A percentile compares a stretch with the other conserved stretches of the same genome.
phyloP scores from a whole-genome alignment of 495 filamentous ascomycete genomes.

The Tuber melanosporum region DNA sequence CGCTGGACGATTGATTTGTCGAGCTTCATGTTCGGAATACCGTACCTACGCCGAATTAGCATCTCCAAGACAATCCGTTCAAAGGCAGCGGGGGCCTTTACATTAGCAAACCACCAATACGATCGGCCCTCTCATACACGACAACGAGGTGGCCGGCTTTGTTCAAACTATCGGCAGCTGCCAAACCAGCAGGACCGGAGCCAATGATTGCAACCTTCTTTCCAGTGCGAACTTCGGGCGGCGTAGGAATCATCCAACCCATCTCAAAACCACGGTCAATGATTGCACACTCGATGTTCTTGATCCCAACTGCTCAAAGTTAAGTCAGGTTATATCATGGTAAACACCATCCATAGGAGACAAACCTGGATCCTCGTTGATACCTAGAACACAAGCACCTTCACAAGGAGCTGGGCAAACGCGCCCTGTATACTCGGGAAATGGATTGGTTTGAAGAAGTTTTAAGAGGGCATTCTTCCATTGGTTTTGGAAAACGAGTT shows the following conservation, averaged over 20 bases:
- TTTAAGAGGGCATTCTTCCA: slow-evolving; percentile 95
- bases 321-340: slow-evolving; percentile 25
- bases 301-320: slow-evolving; percentile 64
- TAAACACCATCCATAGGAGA: not conserved
- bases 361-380: slow-evolving; percentile 80
- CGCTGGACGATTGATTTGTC: slow-evolving; percentile 98
- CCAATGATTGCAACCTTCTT: slow-evolving; percentile 91
- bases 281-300: slow-evolving; percentile 98
- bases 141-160: slow-evolving; percentile 84
- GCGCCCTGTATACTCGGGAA: slow-evolving; percentile 97
- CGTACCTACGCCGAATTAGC: slow-evolving; percentile 49
- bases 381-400: slow-evolving; percentile 93
- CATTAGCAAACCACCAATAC: slow-evolving; percentile 92
- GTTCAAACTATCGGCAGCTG: slow-evolving; percentile 92
- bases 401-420: slow-evolving; percentile 98
- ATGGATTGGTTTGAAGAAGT: slow-evolving; percentile 98
- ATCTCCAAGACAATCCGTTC: not conserved
- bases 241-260: slow-evolving; percentile 94
- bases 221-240: slow-evolving; percentile 73
- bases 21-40: slow-evolving; percentile 99
- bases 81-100: slow-evolving; percentile 24
- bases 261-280: slow-evolving; percentile 98
- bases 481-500: slow-evolving; percentile 83
- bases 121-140: slow-evolving; percentile 93
- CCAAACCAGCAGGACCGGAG: slow-evolving; percentile 88